Base-by-base conservation (phyloP, 768 basidiomycete species). In the Pseudohyphozyma bogoriensis region DNA sequence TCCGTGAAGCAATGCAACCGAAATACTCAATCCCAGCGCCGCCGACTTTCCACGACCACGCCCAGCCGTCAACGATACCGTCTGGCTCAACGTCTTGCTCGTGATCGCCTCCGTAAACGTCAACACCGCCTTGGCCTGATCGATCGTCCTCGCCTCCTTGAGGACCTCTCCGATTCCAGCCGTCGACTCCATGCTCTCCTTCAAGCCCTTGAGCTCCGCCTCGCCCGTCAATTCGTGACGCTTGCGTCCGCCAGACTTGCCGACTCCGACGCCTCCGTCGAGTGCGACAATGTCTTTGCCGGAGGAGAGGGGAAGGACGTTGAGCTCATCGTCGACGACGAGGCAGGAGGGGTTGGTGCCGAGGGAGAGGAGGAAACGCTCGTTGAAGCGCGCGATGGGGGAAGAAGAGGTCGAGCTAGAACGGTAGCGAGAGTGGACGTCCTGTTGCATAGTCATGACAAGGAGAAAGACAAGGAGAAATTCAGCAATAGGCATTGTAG, bases 41-140 rank as follows among this genome's bases (percentile, higher is more conserved):
- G 95, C 92, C 26, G 89, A 92, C 74, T 99, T 99, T 57, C 95
- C 95, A 24, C 95, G 84, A 62, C 95, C 95, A 72, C 95, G 85
- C 13, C 82, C 85, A 58, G 95, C 92, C 2, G 95, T 97, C 18
- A 99, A 81, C 0, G 95, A 87, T 46, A 96, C 89, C 0, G 92
- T 97, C 9, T 90, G 91, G 1, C 87, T 87, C 4, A 97, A 79
- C 0, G 89, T 89, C 77, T 93, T 96, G 24, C 73, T 71, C 1
- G 89, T 81, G 56, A 93, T 87, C 20, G 92, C 88, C 68, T 96
- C 89, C 57, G 91, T 85, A 70, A 99, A 97, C 0, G 90, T 93
- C 42, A 97, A 79, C 45, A 99, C 78, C 0, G 92, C 89, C 76
- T 89, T 85, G 0, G 91, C 78, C 76, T 99, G 95, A 73, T 97